These are phyloP conservation scores for Exophiala viscosa DNA, from an alignment of 2,329 filamentous ascomycete genomes.

Conservation along the genomic window DNA sequence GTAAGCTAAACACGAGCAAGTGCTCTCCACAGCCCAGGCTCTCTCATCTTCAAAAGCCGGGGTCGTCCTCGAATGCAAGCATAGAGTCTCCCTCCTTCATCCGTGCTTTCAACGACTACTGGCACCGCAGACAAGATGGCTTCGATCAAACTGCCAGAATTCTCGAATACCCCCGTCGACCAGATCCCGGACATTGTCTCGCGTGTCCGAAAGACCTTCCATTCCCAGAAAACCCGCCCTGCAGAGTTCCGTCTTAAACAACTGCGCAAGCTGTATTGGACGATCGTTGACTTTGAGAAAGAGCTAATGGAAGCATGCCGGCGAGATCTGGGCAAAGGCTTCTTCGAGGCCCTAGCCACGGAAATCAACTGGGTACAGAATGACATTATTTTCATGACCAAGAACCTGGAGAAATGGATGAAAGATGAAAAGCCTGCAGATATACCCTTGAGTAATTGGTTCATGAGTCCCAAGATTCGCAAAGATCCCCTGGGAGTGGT, in stretches of 20 bases:
- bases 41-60: too few species aligned
- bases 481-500: slow-evolving; percentile 85
- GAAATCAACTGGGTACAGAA: slow-evolving; percentile 77
- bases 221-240: slow-evolving; percentile 74
- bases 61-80: too few species aligned
- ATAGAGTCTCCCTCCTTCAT: too few species aligned
- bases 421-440: slow-evolving; percentile 74
- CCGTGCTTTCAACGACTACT: too few species aligned
- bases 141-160: slow-evolving; percentile 38
- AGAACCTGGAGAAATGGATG: slow-evolving; percentile 75
- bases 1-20: too few species aligned
- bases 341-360: slow-evolving; percentile 67
- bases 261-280: slow-evolving; percentile 95
- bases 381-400: slow-evolving; percentile 73
- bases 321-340: slow-evolving; percentile 73
- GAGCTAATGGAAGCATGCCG: slow-evolving; percentile 71
- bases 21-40: too few species aligned
- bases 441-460: slow-evolving; percentile 63
- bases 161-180: slow-evolving; percentile 62
- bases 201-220: slow-evolving; percentile 65
- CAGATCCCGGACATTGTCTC: slow-evolving; percentile 61
- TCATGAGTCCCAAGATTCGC: slow-evolving; percentile 70
- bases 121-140: slow-evolving; percentile 30
- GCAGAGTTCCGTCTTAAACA: slow-evolving; percentile 78
- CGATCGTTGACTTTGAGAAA: slow-evolving; percentile 69